Percentiles rank a stretch among this genome's conserved stretches.
Evolutionary conservation across 2,329 filamentous ascomycete genomes (phyloP).

Genomic region (Cercospora brassicicola): DNA sequence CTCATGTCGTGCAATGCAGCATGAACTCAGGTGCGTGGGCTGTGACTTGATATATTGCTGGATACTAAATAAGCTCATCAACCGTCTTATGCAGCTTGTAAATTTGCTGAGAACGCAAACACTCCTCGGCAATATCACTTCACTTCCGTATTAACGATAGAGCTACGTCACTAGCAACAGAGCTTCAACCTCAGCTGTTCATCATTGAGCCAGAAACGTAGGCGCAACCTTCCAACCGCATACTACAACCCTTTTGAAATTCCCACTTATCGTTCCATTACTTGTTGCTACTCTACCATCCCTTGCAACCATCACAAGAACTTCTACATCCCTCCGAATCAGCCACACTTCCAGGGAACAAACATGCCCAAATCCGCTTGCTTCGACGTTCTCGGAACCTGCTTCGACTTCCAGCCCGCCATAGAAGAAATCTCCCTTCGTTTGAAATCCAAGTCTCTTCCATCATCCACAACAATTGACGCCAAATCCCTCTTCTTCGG

Average conservation of each 20-base stretch:
- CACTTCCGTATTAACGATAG: background rate
- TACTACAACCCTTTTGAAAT: background rate
- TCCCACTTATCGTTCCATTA: background rate
- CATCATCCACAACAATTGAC: slow-evolving; percentile 14
- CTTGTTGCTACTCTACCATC: background rate
- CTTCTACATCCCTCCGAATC: background rate
- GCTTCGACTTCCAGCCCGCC: slow-evolving; percentile 35
- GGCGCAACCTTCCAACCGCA: background rate
- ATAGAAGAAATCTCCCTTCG: slow-evolving; percentile 28
- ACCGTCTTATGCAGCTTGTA: background rate
- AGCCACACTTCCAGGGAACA: background rate
- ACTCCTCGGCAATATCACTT: background rate
- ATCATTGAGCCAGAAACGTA: background rate
- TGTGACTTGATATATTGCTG: background rate
- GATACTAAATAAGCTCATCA: background rate
- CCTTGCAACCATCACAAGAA: background rate
- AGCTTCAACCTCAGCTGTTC: slow-evolving; percentile 5
- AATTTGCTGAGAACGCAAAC: background rate
- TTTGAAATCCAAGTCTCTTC: slow-evolving; percentile 25
- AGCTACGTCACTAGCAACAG: slow-evolving; percentile 6
- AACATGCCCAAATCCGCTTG: slow-evolving; percentile 31
- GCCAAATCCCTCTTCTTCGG: slow-evolving; percentile 34
- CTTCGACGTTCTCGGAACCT: slow-evolving; percentile 38
- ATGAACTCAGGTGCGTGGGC: background rate
- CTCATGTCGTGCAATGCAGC: background rate